Percentiles rank a stretch among this genome's conserved stretches.
phyloP scores from a whole-genome alignment of 257 asterid species.

The Nicotiana obtusifolia region DNA sequence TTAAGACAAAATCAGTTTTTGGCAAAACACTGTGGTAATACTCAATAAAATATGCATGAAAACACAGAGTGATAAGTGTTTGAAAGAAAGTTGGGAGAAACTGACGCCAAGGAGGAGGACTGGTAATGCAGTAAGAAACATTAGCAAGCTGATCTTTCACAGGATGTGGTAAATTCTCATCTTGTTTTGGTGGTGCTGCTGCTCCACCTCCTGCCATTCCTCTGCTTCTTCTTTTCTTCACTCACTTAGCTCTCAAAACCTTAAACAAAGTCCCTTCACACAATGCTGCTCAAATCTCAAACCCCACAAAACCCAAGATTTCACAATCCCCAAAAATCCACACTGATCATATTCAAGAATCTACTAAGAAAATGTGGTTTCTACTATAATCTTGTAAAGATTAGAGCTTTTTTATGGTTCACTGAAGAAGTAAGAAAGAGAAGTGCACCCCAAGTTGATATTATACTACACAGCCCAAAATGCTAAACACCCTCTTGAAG shows the following conservation, averaged over 20 bases:
- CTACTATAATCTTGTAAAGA: background rate
- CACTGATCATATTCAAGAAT: background rate
- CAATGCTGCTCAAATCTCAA: slow-evolving; percentile 10
- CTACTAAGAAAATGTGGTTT: background rate
- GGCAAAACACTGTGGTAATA: background rate
- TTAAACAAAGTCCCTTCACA: background rate
- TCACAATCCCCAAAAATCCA: slow-evolving; percentile 8
- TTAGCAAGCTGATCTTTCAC: slow-evolving; percentile 81
- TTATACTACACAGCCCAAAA: slow-evolving; percentile 9
- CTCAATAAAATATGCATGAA: background rate
- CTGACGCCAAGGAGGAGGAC: slow-evolving; percentile 99
- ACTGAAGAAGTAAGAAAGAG: background rate
- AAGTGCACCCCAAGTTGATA: background rate
- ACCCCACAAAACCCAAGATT: slow-evolving; percentile 5
- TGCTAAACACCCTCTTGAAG: slow-evolving; percentile 5
- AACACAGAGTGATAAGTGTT: background rate
- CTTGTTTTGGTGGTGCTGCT: slow-evolving; percentile 74
- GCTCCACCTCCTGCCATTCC: slow-evolving; percentile 73
- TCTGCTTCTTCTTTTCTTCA: slow-evolving; percentile 5
- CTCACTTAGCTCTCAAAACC: background rate
- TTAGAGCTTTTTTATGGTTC: background rate
- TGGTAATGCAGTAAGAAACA: slow-evolving; percentile 82
- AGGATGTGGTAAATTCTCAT: slow-evolving; percentile 69
- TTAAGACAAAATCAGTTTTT: background rate
- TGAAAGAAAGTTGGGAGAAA: slow-evolving; percentile 7